phyloP scores from a whole-genome alignment of 2,329 filamentous ascomycete genomes.

The Massarina eburnea region DNA sequence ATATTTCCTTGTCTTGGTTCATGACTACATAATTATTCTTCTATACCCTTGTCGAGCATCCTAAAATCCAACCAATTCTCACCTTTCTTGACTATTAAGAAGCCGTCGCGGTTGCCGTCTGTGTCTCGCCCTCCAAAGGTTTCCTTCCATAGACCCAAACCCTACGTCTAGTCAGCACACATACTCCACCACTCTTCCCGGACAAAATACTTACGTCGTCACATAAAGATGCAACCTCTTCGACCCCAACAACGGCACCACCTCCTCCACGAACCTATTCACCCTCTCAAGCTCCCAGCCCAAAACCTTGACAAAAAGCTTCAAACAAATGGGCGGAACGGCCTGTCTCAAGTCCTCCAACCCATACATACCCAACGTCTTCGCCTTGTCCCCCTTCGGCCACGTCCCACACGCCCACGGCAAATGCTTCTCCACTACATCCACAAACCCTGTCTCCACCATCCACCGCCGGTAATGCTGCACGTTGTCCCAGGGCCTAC shows the following conservation, averaged over 20 bases:
- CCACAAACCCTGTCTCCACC: conserved; percentile 47
- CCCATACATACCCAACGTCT: conserved; percentile 46
- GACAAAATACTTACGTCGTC: conserved; percentile 12
- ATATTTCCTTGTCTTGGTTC: conserved; percentile 2
- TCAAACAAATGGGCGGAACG: conserved; percentile 23
- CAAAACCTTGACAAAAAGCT: conserved; percentile 19
- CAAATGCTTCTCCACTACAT: conserved; percentile 40
- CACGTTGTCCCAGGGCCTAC: conserved; percentile 43
- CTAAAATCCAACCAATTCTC: neutral
- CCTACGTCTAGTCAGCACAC: conserved; percentile 9
- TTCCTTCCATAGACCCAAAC: conserved; percentile 16
- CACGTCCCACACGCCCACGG: conserved; percentile 46
- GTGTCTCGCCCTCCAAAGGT: conserved; percentile 1
- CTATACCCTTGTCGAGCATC: neutral
- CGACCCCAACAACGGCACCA: conserved; percentile 12
- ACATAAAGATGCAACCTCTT: conserved; percentile 18
- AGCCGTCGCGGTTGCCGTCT: neutral
- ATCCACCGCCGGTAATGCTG: conserved; percentile 42
- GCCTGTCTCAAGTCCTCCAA: conserved; percentile 20
- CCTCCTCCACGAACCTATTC: conserved; percentile 7
- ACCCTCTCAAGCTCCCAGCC: conserved; percentile 21
- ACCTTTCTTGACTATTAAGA: neutral
- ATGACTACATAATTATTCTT: neutral
- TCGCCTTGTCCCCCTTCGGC: conserved; percentile 49
- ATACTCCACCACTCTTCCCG: neutral